Conservation (phyloP, 2,329 filamentous ascomycete species). For the Hypoxylon sp. region DNA sequence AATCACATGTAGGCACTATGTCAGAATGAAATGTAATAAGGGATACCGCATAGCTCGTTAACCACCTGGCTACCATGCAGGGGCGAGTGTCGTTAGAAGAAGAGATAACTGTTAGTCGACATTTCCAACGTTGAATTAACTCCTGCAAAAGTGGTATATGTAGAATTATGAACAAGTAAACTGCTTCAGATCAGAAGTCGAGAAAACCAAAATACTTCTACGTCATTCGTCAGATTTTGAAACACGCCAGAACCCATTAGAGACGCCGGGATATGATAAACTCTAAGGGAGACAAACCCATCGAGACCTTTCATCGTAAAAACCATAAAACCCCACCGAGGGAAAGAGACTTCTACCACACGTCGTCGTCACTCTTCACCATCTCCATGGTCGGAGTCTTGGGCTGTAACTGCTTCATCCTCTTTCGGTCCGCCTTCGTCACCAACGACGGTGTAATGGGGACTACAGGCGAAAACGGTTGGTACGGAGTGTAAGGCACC, state of each 20-base stretch:
- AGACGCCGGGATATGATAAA: conserved; percentile 26
- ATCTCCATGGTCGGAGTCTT: conserved; percentile 73
- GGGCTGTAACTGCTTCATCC: conserved; percentile 72
- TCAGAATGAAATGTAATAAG: conserved; percentile 4
- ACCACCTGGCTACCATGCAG: neutral
- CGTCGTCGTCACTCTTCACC: conserved; percentile 71
- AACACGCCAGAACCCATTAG: conserved; percentile 21
- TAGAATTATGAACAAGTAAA: conserved; percentile 37
- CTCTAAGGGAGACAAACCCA: conserved; percentile 8
- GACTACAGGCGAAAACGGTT: conserved; percentile 80
- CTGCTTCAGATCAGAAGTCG: conserved; percentile 18
- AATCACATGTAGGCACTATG: conserved; percentile 8
- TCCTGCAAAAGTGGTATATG: conserved; percentile 36
- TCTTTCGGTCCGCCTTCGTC: conserved; percentile 77
- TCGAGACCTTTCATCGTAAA: conserved; percentile 19
- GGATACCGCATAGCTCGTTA: conserved; percentile 4
- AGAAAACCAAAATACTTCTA: conserved; percentile 22
- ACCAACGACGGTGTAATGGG: conserved; percentile 82
- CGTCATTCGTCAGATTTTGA: conserved; percentile 36
- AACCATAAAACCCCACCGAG: conserved; percentile 6
- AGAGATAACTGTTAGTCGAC: conserved; percentile 7
- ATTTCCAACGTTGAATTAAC: conserved; percentile 28
- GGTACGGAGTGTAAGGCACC: conserved; percentile 81
- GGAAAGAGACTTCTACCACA: conserved; percentile 65
- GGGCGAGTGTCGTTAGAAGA: neutral